A percentile compares a stretch with the other conserved stretches of the same genome.
Evolutionary conservation across 352 stramenopile genomes (phyloP).

Genomic region (Poterioochromonas sp.): DNA sequence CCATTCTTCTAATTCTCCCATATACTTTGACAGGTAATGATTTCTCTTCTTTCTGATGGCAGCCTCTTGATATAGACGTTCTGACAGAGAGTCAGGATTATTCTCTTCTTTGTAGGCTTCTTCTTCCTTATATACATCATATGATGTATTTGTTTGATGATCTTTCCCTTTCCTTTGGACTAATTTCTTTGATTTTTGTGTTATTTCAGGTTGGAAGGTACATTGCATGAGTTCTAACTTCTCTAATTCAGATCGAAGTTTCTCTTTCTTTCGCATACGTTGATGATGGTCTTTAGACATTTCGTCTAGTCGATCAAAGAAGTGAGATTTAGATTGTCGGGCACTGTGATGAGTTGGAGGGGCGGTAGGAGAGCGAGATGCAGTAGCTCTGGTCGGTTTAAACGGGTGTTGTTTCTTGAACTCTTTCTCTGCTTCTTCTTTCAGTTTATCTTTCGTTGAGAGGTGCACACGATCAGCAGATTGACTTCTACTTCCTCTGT

Average conservation of each 20-base stretch:
- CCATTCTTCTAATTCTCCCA: neutral
- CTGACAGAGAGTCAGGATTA: too few relatives aligned
- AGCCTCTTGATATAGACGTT: neutral
- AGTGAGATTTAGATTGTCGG: neutral
- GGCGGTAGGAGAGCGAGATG: neutral
- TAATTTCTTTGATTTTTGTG: neutral
- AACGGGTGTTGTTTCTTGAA: neutral
- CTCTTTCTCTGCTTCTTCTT: neutral
- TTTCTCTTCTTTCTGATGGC: neutral
- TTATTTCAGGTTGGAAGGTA: constrained; percentile 23
- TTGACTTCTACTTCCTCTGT: neutral
- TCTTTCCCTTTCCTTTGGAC: neutral
- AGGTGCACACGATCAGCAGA: neutral
- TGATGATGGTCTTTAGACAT: neutral
- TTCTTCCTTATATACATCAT: neutral
- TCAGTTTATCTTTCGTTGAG: neutral
- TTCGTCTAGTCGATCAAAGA: neutral
- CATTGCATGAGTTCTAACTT: neutral
- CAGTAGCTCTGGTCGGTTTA: neutral
- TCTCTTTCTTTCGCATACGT: neutral
- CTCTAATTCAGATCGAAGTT: neutral
- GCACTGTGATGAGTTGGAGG: neutral
- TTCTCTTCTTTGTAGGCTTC: neutral
- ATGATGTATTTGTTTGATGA: neutral
- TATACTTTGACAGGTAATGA: constrained; percentile 11